Conservation (phyloP, 2,329 filamentous ascomycete genomes). For the Penicillium sp. region DNA sequence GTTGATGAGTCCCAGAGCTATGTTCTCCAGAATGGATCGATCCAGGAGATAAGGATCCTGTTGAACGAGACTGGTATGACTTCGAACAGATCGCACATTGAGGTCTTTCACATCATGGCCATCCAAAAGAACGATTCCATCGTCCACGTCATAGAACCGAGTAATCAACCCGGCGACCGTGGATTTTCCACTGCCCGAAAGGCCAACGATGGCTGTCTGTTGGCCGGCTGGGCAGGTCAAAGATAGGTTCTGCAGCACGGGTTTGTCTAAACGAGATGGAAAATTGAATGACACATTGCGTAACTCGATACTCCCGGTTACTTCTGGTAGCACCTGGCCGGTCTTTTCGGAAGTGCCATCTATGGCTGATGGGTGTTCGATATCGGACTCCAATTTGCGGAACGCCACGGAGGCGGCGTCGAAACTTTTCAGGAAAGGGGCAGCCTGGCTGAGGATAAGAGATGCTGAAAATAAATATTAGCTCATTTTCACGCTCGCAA, state of each 20-base stretch:
- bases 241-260: slow-evolving; percentile 6
- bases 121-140: slow-evolving; percentile 64
- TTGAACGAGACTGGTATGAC: slow-evolving; percentile 12
- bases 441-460: slow-evolving; percentile 35
- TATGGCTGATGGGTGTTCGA: slow-evolving; percentile 51
- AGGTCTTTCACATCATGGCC: slow-evolving; percentile 57
- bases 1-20: slow-evolving; percentile 13
- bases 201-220: slow-evolving; percentile 53
- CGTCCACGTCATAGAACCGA: slow-evolving; percentile 64
- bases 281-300: slow-evolving; percentile 31
- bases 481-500: no score
- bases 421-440: slow-evolving; percentile 45
- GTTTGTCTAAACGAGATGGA: slow-evolving; percentile 25
- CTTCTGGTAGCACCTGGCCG: slow-evolving; percentile 16
- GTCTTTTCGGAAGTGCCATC: slow-evolving; percentile 31
- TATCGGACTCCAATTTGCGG: slow-evolving; percentile 57
- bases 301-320: slow-evolving; percentile 29
- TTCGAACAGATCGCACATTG: slow-evolving; percentile 42
- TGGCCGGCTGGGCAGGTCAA: slow-evolving; percentile 41
- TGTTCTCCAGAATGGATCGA: slow-evolving; percentile 14
- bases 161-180: slow-evolving; percentile 60
- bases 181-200: slow-evolving; percentile 57
- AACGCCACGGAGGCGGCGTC: slow-evolving; percentile 52
- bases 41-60: slow-evolving; percentile 13
- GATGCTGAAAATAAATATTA: slow-evolving; percentile 22